Evolutionary conservation across 352 stramenopile genomes (phyloP), one percentile per base, ranked within the genome.

Genomic region (Phytopythium chamaehyphon): DNA sequence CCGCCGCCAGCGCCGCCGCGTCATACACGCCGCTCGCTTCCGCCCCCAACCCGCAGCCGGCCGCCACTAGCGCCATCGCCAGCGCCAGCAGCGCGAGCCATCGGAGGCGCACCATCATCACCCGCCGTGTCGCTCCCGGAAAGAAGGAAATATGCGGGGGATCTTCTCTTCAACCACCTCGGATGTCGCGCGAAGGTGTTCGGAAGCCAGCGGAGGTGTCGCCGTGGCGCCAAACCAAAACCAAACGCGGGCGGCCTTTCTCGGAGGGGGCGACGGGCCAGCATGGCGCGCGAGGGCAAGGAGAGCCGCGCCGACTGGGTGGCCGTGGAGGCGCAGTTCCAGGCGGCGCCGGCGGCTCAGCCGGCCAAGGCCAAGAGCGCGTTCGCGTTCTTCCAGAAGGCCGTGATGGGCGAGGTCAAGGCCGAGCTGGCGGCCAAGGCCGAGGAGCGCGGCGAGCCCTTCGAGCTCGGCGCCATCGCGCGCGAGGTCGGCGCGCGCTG

Each of bases 341-440:
- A 91, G 67, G 50, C 66, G 15, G 37, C 54, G 22, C 61, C 66
- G 24, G 26, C 43, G 23, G 47, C 55, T 28, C 80, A 87, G 65
- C 67, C 67, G 0, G 59, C 66, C n/a, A 88, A 89, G 63, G 58
- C 83, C 42, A 88, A 89, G 62, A 78, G 57, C 38, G 81, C 83
- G 44, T 94, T 89, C 63, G 63, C 78, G 58, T 82, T 84, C 33
- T 93, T 89, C 61, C 80, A 90, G 56, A 93, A 92, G 55, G 64
- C 59, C 36, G 58, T 71, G 21, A 90, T 91, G 71, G 61, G 65
- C 51, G 70, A 77, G 6, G 69, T 93, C 24, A 85, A 88, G 43
- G 54, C 61, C 18, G 76, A 88, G 24, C 55, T 95, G 21, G 51
- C 55, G 31, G 53, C 62, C 15, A 54, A 58, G 16, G 73, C 70